Evolutionary conservation across 306 rosid species (phyloP), one percentile per base, ranked within the genome.

Genomic region (Sicyos baderoa): DNA sequence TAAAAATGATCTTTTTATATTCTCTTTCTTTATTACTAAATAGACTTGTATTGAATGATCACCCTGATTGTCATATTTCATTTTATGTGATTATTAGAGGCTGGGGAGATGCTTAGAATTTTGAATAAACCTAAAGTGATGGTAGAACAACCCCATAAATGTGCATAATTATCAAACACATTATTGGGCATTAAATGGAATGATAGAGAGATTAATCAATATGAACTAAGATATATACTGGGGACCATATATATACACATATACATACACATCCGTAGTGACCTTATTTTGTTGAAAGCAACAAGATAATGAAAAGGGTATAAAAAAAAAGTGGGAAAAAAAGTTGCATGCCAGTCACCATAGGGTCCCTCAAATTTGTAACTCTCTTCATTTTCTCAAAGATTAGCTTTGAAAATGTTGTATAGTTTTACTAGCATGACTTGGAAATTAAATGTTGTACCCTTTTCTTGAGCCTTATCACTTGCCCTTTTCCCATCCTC

Each of bases 401-500:
- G 69, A 63, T 40, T 63, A 40, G 25, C 32, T 63, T 63, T 63
- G 7, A 35, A 40, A 63, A 37, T 60, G 14, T 13, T 57, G 15
- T 56, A 25, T 25, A 60, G 21, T n/a, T 63, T 35, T 25, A 17
- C 2, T 40, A 63, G 42, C 11, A 42, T 63, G 53, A 63, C 32
- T 40, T 63, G 45, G 52, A 63, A 0, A 37, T 37, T 63, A 40
- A 65, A 63, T 63, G 50, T 40, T 17, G 29, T 37, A 37, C 54
- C 37, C 35, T 19, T 65, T 65, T 47, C 15, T 67, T 45, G 12
- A 37, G 23, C 61, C 73, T 68, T 57, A 70, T 49, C 81, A 69
- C 70, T 69, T 55, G 72, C 70, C 70, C 50, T 74, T 59, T 67
- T 16, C 23, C 62, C 75, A 76, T 86, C 84, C 67, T 79, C 83